Base-by-base conservation (phyloP, 176 grass and related monocot species). In the Phoenix roebelenii region DNA sequence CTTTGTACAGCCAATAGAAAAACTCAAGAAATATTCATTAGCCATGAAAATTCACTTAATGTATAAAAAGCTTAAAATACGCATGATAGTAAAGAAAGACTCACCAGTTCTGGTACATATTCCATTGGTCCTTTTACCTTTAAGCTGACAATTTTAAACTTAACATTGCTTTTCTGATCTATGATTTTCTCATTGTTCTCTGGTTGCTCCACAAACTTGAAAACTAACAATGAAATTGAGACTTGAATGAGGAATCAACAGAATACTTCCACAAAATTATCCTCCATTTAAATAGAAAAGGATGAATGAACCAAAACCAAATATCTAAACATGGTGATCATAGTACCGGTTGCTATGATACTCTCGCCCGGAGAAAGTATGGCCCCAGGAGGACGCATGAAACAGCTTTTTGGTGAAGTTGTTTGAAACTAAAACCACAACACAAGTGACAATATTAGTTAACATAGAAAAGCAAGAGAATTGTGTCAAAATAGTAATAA, bases 81-180 rank as follows among this genome's bases (percentile, higher is more conserved):
- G 12, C 12, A 44, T 44, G 12, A 44, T 3, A 10, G 10, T 22
- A 54, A 65, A 14, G 58, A 65, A 53, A 52, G 0, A 50, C 24
- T 22, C 54, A 98, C 93, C 84, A 92, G 57, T 70, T 98, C 87
- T 30, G 93, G 93, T 49, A 76, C 87, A 76, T 98, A 98, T 59
- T 98, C 93, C 84, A 92, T 98, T 15, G 81, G 87, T 23, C 76
- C 93, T 76, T 98, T 85, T 60, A 98, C 93, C 70, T 98, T 98
- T 79, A 98, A 86, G 67, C 93, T 98, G 73, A 98, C 71, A 67
- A 98, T 98, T 71, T 98, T 98, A 76, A 98, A 98, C 73, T 98
- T 98, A 29, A 98, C 84, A 54, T 92, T 88, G 73, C 73, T 82
- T 63, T 98, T 92, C 60, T 92, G 80, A 67, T 73, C 80, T 50